Evolutionary conservation across 2,329 filamentous ascomycete genomes (phyloP), one percentile per base, ranked within the genome.

Genomic region (Fusarium temperatum): DNA sequence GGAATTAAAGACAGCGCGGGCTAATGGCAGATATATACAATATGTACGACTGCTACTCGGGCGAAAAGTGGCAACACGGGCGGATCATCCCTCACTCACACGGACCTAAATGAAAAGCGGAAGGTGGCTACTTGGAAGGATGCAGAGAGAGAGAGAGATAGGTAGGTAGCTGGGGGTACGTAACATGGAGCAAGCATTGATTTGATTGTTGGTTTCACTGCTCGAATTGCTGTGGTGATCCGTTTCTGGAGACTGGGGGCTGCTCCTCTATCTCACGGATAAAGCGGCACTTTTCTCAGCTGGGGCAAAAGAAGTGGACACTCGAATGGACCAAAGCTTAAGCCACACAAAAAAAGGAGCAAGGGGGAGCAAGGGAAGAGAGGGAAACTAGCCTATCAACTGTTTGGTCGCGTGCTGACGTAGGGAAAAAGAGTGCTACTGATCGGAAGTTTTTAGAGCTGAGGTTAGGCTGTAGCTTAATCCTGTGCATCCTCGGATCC

Each of bases 211-310:
- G 30, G 55, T 50, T 56, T 55, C 44, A 63, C 53, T 41, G 66
- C 45, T 38, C 18, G 39, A 47, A 70, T 54, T 56, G 42, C 39
- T 71, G 51, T 55, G 55, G 56, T 54, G 66, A 50, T 59, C 48
- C 55, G 35, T 50, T 45, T 50, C 36, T 26, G 32, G 62, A 51
- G 51, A 28, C 55, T 18, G 44, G 57, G 55, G 51, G 18, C 44
- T 22, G 45, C 38, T 41, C 55, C 26, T 66, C 67, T 54, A 47
- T 72, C 26, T 61, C 28, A 68, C 71, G 71, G 71, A 72, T 74
- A 74, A 69, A 57, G 56, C 72, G 72, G 72, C 72, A 74, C 59
- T 38, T 62, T 68, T n/a, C 50, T 68, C 68, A 71, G 66, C 70
- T 70, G 58, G 70, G 63, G 58, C 60, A 63, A 72, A 35, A 32